Percentiles rank a stretch among this genome's conserved stretches.
Conservation (phyloP, 345 rosid species). For the Cochlearia excelsa region DNA sequence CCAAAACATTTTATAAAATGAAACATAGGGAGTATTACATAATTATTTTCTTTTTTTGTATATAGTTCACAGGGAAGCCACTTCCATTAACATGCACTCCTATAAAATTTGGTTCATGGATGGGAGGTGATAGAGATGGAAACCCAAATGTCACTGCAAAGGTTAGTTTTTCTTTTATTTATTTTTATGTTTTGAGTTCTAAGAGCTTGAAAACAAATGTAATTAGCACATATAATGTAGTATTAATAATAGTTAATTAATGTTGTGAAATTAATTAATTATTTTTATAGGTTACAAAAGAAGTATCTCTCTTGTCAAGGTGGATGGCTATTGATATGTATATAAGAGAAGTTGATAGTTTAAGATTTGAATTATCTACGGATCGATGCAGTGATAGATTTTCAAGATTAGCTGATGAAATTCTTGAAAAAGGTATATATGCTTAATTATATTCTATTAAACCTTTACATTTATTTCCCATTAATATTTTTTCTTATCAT, state of each 20-base stretch:
- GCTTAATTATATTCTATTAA: too few relatives aligned
- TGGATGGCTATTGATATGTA: conserved; percentile 98
- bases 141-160: conserved; percentile 92
- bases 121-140: conserved; percentile 99
- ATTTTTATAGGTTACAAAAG: conserved; percentile 78
- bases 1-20: too few relatives aligned
- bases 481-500: not conserved
- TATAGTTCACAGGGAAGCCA: conserved; percentile 71
- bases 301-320: conserved; percentile 88
- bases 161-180: conserved; percentile 40
- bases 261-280: conserved; percentile 26
- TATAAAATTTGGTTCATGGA: conserved; percentile 92
- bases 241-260: not conserved
- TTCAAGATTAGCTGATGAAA: conserved; percentile 68
- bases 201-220: not conserved
- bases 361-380: conserved; percentile 91
- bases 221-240: not conserved
- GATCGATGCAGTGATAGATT: conserved; percentile 62
- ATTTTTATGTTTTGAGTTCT: not conserved
- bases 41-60: too few relatives aligned
- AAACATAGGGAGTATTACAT: too few relatives aligned
- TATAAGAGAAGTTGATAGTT: conserved; percentile 82
- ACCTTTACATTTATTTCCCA: not conserved
- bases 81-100: conserved; percentile 92
- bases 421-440: conserved; percentile 71